Evolutionary conservation across 441 rosid genomes (phyloP).

Genomic region (Pelargonium cotyledonis): DNA sequence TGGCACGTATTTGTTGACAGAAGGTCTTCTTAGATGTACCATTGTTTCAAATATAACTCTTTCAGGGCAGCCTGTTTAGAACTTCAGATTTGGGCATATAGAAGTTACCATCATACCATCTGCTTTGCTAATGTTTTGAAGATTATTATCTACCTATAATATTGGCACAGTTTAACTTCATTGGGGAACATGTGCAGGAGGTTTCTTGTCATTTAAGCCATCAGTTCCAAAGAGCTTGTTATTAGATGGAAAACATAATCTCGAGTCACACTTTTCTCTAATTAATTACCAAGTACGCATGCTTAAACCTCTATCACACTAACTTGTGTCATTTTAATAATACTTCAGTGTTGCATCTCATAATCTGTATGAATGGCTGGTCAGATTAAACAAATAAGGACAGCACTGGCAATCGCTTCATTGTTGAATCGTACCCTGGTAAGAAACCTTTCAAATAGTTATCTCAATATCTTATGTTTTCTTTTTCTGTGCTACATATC

Average conservation of each 20-base stretch:
- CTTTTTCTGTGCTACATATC: not conserved
- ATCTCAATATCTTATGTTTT: not conserved
- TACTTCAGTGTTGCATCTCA: conserved; percentile 22
- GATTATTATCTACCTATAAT: conserved; percentile 12
- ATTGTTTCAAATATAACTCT: conserved; percentile 8
- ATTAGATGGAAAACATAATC: conserved; percentile 75
- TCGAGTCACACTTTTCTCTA: conserved; percentile 71
- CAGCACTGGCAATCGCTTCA: conserved; percentile 84
- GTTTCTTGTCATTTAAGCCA: conserved; percentile 82
- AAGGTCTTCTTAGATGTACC: not conserved
- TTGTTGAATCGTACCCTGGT: conserved; percentile 87
- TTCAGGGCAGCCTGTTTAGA: conserved; percentile 4
- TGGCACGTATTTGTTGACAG: not conserved
- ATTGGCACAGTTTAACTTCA: conserved; percentile 19
- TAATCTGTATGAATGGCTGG: conserved; percentile 19
- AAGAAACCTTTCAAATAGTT: conserved; percentile 28
- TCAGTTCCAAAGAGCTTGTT: conserved; percentile 78
- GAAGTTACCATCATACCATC: conserved; percentile 3
- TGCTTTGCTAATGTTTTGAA: conserved; percentile 6
- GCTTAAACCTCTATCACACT: conserved; percentile 20
- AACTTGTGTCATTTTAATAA: conserved; percentile 12
- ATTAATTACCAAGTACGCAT: conserved; percentile 76
- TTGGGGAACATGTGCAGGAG: conserved; percentile 51
- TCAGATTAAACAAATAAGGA: conserved; percentile 88
- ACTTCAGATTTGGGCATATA: conserved; percentile 3